These are phyloP conservation scores for Corynespora cassiicola DNA, from an alignment of 2,329 filamentous ascomycete species.

Conservation along the genomic window DNA sequence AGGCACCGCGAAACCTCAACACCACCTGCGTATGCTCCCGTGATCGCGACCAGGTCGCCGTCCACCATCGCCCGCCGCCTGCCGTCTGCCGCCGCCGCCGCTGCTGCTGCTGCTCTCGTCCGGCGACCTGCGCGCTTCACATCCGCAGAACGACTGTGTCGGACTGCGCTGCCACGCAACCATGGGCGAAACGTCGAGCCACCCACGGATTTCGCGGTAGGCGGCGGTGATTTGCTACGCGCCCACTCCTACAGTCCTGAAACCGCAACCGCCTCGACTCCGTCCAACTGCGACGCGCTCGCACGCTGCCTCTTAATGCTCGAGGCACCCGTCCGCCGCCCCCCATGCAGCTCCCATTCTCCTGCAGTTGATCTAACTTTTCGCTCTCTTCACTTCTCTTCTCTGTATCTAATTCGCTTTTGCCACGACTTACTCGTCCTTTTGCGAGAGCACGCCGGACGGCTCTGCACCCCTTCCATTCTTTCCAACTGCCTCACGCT, in stretches of 20 bases:
- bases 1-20: slow-evolving; percentile 10
- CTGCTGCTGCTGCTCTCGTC: neutral
- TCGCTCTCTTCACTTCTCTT: slow-evolving; percentile 35
- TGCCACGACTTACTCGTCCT: slow-evolving; percentile 33
- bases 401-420: slow-evolving; percentile 36
- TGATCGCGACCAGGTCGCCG: too few species aligned
- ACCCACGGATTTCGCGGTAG: slow-evolving; percentile 16
- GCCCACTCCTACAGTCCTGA: slow-evolving; percentile 41
- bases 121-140: too few species aligned
- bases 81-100: neutral
- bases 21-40: too few species aligned
- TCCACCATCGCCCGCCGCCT: neutral
- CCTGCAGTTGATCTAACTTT: slow-evolving; percentile 27
- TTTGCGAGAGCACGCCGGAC: slow-evolving; percentile 45
- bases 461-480: slow-evolving; percentile 44
- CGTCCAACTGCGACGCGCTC: slow-evolving; percentile 39
- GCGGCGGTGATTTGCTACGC: slow-evolving; percentile 36
- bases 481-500: slow-evolving; percentile 18
- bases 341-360: slow-evolving; percentile 32
- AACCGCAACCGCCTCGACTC: slow-evolving; percentile 39
- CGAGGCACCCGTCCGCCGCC: slow-evolving; percentile 25
- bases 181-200: slow-evolving; percentile 36
- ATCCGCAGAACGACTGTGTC: too few species aligned
- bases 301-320: slow-evolving; percentile 43
- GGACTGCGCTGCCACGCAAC: too few species aligned